Evolutionary conservation across 1,284 basidiomycete genomes (phyloP).

Genomic region (Ustilago bromivora): DNA sequence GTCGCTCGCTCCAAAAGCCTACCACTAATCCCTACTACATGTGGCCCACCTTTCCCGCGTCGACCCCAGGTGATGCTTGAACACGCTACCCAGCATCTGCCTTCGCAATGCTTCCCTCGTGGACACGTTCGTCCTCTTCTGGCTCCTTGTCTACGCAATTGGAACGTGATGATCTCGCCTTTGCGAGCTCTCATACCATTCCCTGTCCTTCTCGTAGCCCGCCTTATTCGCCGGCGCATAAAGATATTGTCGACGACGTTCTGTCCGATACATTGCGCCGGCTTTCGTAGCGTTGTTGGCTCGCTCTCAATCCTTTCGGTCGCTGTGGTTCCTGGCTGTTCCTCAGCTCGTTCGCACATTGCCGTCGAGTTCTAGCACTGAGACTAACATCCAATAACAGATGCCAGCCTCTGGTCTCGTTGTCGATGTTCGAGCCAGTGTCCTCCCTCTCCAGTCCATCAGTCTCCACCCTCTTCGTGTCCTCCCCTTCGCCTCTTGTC

Average conservation of each 20-base stretch:
- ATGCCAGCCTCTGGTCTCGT: neutral
- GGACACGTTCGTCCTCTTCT: conserved; percentile 2
- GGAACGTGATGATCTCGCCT: neutral
- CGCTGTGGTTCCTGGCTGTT: neutral
- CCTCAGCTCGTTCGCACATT: neutral
- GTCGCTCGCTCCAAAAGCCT: neutral
- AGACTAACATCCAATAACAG: conserved; percentile 4
- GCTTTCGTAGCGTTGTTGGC: conserved; percentile 24
- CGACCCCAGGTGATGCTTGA: conserved; percentile 6
- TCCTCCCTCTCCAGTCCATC: neutral
- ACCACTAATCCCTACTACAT: neutral
- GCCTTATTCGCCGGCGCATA: neutral
- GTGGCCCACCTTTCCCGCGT: neutral
- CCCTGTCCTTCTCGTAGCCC: neutral
- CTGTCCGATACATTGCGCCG: conserved; percentile 6
- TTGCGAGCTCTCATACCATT: neutral
- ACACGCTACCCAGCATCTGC: conserved; percentile 26
- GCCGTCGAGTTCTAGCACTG: conserved; percentile 2
- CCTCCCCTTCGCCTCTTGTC: neutral
- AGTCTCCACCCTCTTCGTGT: neutral
- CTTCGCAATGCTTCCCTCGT: conserved; percentile 8
- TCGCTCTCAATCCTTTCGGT: conserved; percentile 22
- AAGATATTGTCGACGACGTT: conserved; percentile 5
- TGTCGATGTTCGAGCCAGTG: conserved; percentile 3
- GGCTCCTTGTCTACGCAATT: neutral